Evolutionary conservation across 2,329 filamentous ascomycete species (phyloP), one percentile per base, ranked within the genome.

Genomic region (Epichloe sp.): DNA sequence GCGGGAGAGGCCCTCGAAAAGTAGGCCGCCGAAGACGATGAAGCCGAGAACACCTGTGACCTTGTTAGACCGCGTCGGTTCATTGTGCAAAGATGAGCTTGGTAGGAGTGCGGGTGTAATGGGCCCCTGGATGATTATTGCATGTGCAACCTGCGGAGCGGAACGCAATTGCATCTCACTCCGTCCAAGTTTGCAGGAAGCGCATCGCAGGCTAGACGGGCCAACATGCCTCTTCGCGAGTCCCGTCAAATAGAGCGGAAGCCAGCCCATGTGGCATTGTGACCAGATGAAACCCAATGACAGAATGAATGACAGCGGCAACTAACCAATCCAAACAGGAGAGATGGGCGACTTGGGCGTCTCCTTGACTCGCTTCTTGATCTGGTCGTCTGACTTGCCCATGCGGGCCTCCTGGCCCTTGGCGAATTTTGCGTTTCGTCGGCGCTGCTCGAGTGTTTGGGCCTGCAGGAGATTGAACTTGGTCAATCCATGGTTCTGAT

Each of bases 381-480:
- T 65, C 56, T 81, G 76, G 23, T 71, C 71, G 52, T 80, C 76
- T n/a, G 81, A 76, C 72, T 87, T 88, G 69, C 87, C 87, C 67
- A 85, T 85, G 64, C 83, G 85, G 54, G 75, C 72, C 64, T 85
- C 81, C 65, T 91, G 82, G 50, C 79, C 76, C 65, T 84, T 83
- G 58, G 77, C 82, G 70, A 88, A 94, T 69, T 85, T 85, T 63
- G 79, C 79, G 73, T 93, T 93, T 56, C 84, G 82, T 63, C 81
- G 81, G 67, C 87, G 83, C 74, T 93, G 88, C 68, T 88, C 79
- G 59, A 84, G 86, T 59, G 87, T 93, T 83, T 91, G 86, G 60
- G 82, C 85, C 86, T 89, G 48, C 40, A n/a, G 17, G 14, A 37
- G 17, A 34, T 14, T 4, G 15, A 26, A 44, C 3, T 5, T 31